Evolutionary conservation across 2,329 filamentous ascomycete genomes (phyloP), one percentile per base, ranked within the genome.

Genomic region (Arachnomyces sp.): DNA sequence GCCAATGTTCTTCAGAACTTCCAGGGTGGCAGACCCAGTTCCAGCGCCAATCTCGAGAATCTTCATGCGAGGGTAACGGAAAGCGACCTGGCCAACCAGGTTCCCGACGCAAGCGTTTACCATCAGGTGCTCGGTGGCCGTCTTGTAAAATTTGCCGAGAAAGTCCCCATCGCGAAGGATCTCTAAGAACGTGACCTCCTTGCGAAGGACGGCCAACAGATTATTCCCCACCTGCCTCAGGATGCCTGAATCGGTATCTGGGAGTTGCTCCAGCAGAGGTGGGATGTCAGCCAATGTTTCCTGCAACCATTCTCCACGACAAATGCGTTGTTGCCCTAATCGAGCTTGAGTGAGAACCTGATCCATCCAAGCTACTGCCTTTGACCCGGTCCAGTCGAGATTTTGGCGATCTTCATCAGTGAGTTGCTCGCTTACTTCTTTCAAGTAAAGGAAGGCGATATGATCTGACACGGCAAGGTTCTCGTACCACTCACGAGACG

Each of bases 1-100:
- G 2, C 39, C 49, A 55, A 65, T 59, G n/a, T 62, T 57, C 16
- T 44, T 25, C 37, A 49, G 47, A 2, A 49, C 28, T 38, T 20
- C 28, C 13, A 31, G 28, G 2, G 36, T 38, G 3, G 36, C 36
- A 30, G 39, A 39, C 18, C 46, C 49, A 2, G 50, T 52, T 18
- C 50, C 51, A 14, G 46, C 49, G 8, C 48, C 47, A 17, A 53
- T 45, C 38, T 57, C 52, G 7, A 55, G 40, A 31, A 55, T 47
- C 29, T 49, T 47, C 15, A 48, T 39, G 11, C 46, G 37, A 3
- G 50, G 51, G 25, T 49, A 36, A 25, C 38, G 31, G 15, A 35
- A 35, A 9, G 38, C 32, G n/a, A 40, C 35, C 15, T 40, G 38
- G 5, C 12, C 18, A n/a, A 36, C 38, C 12, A 36, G 13, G 18